Evolutionary conservation across 495 filamentous ascomycete species (phyloP).

Genomic region (Podospora tetraspora): DNA sequence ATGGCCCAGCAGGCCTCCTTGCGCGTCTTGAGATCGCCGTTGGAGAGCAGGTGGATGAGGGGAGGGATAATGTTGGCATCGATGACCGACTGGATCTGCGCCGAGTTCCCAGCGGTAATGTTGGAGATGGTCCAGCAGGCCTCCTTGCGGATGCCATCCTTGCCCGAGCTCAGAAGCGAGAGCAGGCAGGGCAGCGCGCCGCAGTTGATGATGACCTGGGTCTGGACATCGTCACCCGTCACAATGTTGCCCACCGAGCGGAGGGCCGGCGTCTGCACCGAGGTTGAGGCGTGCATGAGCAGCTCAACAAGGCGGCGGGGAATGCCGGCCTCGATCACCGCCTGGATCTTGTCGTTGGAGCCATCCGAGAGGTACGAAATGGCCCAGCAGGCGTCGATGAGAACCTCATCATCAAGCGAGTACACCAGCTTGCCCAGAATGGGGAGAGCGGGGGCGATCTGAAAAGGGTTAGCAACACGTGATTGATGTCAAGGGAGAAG

Average conservation of each 20-base stretch:
- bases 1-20: slow-evolving; percentile 99
- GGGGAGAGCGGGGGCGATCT: slow-evolving; percentile 95
- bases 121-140: slow-evolving; percentile 99
- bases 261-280: slow-evolving; percentile 95
- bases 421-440: slow-evolving; percentile 97
- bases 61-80: slow-evolving; percentile 96
- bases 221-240: slow-evolving; percentile 97
- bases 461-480: slow-evolving; percentile 25
- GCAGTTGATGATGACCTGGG: slow-evolving; percentile 99
- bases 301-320: slow-evolving; percentile 95
- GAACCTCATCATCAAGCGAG: slow-evolving; percentile 94
- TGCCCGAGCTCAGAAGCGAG: slow-evolving; percentile 88
- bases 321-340: slow-evolving; percentile 97
- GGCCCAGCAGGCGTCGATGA: slow-evolving; percentile 99
- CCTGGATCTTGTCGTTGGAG: slow-evolving; percentile 98
- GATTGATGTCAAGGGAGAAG: neutral
- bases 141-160: slow-evolving; percentile 99
- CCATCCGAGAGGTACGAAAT: slow-evolving; percentile 99
- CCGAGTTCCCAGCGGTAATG: slow-evolving; percentile 96
- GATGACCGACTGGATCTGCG: slow-evolving; percentile 94
- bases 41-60: slow-evolving; percentile 88
- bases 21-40: slow-evolving; percentile 97
- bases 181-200: slow-evolving; percentile 87
- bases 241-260: slow-evolving; percentile 99
- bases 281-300: slow-evolving; percentile 98